Base-by-base conservation (phyloP, 2,329 filamentous ascomycete genomes). In the Penicillium sp. region DNA sequence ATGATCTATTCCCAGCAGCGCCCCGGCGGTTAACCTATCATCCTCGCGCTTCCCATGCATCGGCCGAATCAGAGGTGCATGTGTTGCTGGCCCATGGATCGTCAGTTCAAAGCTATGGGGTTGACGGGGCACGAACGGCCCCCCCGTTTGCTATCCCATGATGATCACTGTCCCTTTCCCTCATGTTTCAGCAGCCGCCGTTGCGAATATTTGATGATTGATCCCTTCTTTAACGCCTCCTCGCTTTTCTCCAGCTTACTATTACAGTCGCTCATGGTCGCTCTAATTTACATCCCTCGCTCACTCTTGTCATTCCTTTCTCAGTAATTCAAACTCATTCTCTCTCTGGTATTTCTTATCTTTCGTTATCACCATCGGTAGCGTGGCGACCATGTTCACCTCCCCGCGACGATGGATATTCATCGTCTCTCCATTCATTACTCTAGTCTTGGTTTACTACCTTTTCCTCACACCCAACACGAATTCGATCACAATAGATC, bases 381-480 rank as follows among this genome's bases (percentile, higher is more conserved):
- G 25, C 42, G 37, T 42, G 49, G 51, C 39, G 43, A 68, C 38
- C 54, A 69, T 69, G 67, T 63, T 65, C 22, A 62, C 31, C 60
- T 64, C 66, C 54, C 57, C 64, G 20, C 62, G 65, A 61, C 65
- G 67, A 65, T 68, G 67, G 67, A 54, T 69, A 15, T 51, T 69
- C 63, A 52, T 69, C 59, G 55, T 58, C 59, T 63, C 67, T 53
- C 67, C 67, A 15, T 41, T 69, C 59, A 43, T 69, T 61, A 62
- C 62, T 43, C 45, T 69, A 31, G 25, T 58, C 14, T 31, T 69
- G 5, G 38, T 69, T 20, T 69, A 66, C 39, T 65, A 64, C 39
- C 37, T 69, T 11, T 54, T 61, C 22, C 59, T 57, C 45, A 39
- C 61, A 11, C 62, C 62, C 25, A 43, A 58, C 17, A 55, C 59